Evolutionary conservation across 345 rosid genomes (phyloP), one percentile per base, ranked within the genome.

Genomic region (Melaleuca quinquenervia): DNA sequence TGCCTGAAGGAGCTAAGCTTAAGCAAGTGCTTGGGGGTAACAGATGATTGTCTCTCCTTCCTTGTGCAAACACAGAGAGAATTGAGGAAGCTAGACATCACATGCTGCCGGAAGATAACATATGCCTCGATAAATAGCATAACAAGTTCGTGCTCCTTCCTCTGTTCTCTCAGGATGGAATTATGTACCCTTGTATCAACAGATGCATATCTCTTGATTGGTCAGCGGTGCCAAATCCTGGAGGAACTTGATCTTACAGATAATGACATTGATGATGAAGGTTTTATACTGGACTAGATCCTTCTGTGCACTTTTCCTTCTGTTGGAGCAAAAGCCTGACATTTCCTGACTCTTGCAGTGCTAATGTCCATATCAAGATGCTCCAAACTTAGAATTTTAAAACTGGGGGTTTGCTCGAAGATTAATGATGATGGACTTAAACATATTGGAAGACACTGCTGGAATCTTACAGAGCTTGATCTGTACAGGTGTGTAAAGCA

Each of bases 191-290:
- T 91, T 80, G 93, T 93, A 84, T 87, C 94, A 45, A 89, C 89
- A 82, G 93, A 95, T 87, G 96, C 95, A 64, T 93, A 91, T 64
- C 86, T 90, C 85, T 87, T 93, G 88, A 93, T 95, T 45, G 97
- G 96, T 26, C 90, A 88, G 86, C 85, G 84, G 12, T 93, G 95
- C 89, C 87, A 45, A 84, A 88, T 85, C 50, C 93, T 95, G 52
- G 94, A 95, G 89, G 97, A 93, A 90, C 94, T 95, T 90, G 97
- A 95, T 86, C 85, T 92, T 74, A 95, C 97, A 29, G 97, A 95
- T 84, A 93, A 95, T 21, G 95, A 95, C 88, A 88, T 95, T 48
- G 96, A 95, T 85, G 94, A 93, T 54, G 90, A 93, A 93, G 97
- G 97, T 95, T 82, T 80, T 85, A 84, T 85, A 85, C 55, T 24